phyloP scores from a whole-genome alignment of 495 filamentous ascomycete genomes.

The Stereocaulon alpinum region DNA sequence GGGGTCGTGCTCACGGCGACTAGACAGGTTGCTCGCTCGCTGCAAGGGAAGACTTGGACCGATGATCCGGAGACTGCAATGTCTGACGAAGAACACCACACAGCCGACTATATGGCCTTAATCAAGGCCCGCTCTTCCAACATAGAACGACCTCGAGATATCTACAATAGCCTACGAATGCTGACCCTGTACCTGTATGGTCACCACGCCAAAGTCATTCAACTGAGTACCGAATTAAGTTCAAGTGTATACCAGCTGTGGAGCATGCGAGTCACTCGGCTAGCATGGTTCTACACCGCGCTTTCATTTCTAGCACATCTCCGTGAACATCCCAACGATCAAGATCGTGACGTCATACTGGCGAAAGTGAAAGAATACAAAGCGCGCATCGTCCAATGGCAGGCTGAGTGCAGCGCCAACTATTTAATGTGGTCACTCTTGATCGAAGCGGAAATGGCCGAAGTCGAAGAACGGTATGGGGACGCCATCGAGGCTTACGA shows the following conservation, averaged over 20 bases:
- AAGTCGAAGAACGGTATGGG: conserved; percentile 53
- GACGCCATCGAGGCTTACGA: conserved; percentile 59
- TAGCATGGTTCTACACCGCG: conserved; percentile 58
- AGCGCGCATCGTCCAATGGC: conserved; percentile 57
- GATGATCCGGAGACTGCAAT: conserved; percentile 48
- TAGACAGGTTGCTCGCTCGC: conserved; percentile 62
- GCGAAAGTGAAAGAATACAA: conserved; percentile 47
- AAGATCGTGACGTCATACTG: conserved; percentile 44
- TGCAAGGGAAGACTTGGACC: conserved; percentile 74
- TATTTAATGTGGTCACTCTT: conserved; percentile 68
- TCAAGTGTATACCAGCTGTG: conserved; percentile 52
- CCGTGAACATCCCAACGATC: conserved; percentile 41
- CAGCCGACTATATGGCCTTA: conserved; percentile 51
- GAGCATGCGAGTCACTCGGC: conserved; percentile 59
- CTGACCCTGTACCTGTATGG: conserved; percentile 67
- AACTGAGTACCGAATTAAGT: conserved; percentile 52
- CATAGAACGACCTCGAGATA: conserved; percentile 48
- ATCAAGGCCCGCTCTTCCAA: conserved; percentile 41
- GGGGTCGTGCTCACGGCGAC: conserved; percentile 55
- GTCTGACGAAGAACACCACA: conserved; percentile 60
- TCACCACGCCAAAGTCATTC: conserved; percentile 57
- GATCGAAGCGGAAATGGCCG: conserved; percentile 61
- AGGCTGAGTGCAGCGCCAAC: conserved; percentile 61
- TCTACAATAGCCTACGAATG: conserved; percentile 66
- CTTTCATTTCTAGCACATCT: conserved; percentile 54